These are phyloP conservation scores for Ceratocystiopsis brevicomis DNA, from an alignment of 2,329 filamentous ascomycete genomes.

Conservation along the genomic window DNA sequence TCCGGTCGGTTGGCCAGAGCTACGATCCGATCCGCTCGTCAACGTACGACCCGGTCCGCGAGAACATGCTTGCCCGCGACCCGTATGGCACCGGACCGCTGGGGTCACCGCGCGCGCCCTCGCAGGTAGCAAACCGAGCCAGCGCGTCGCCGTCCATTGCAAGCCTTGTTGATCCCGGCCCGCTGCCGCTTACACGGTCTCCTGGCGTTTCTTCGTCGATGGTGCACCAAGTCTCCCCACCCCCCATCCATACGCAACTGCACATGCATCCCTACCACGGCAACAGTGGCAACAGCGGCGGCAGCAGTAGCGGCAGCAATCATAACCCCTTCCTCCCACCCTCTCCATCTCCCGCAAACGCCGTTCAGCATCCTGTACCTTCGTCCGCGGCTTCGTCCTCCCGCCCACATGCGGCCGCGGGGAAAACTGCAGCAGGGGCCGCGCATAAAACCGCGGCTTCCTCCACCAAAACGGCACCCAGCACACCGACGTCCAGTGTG, in stretches of 20 bases:
- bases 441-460: neutral
- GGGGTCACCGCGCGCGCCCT: conserved; percentile 30
- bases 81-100: conserved; percentile 25
- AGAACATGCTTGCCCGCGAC: conserved; percentile 38
- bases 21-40: conserved; percentile 77
- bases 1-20: conserved; percentile 55
- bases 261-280: neutral
- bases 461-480: neutral
- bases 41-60: conserved; percentile 45
- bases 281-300: too few species aligned
- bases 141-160: conserved; percentile 83
- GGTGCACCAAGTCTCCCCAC: conserved; percentile 19
- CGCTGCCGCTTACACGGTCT: conserved; percentile 16
- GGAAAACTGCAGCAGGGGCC: too few species aligned
- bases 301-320: conserved; percentile 2
- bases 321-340: conserved; percentile 4
- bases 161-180: conserved; percentile 62
- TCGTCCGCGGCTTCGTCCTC: conserved; percentile 4
- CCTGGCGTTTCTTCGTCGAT: conserved; percentile 11
- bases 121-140: conserved; percentile 42
- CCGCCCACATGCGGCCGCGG: neutral
- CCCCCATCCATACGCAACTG: conserved; percentile 7
- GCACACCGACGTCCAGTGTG: too few species aligned
- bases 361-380: conserved; percentile 1
- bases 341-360: conserved; percentile 16